Base-by-base conservation (phyloP, 805 yeast species). In the Saccharomycopsis babjevae region DNA sequence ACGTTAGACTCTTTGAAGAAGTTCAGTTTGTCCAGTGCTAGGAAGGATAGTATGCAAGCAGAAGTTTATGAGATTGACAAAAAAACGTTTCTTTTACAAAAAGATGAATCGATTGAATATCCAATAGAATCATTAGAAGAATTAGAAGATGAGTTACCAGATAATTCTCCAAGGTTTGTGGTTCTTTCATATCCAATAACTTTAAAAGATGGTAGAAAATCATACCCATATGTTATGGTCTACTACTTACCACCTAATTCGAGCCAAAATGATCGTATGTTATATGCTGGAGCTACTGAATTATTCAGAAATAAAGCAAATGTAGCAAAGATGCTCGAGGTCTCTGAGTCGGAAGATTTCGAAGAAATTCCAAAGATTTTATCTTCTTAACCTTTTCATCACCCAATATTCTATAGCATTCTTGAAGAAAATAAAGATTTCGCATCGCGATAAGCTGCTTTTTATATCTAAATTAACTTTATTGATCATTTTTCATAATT, bases 211-310 rank as follows among this genome's bases (percentile, higher is more conserved):
- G 96, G 96, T 0, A 77, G 96, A 60, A 78, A 81, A 67, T 79
- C 83, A 56, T 78, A 82, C 10, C 97, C 97, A 2, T 78, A 87
- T 64, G 89, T 91, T 1, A 72, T 92, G 70, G 67, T 92, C n/a
- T 92, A 90, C 71, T 92, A 92, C 85, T 80, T 89, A 63, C 97
- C 97, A 3, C 86, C 85, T 30, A 89, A 96, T 0, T 79, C 89
- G n/a, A 86, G 88, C 18, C 93, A 86, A 69, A 88, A 87, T 60
- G 77, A 81, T 68, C 84, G 86, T 71, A 92, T 91, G 97, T 73
- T 89, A 57, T 91, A 90, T 67, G 97, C 97, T 0, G 96, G 94
- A 4, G 96, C 96, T 1, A 81, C 89, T 25, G 97, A 92, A 70
- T 73, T 86, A 65, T 79, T 92, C 61, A 79, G 93, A 71, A 84